Percentiles rank a stretch among this genome's conserved stretches.
These are phyloP conservation scores for Penicillium pulvis DNA, from an alignment of 495 filamentous ascomycete genomes.

Conservation along the genomic window DNA sequence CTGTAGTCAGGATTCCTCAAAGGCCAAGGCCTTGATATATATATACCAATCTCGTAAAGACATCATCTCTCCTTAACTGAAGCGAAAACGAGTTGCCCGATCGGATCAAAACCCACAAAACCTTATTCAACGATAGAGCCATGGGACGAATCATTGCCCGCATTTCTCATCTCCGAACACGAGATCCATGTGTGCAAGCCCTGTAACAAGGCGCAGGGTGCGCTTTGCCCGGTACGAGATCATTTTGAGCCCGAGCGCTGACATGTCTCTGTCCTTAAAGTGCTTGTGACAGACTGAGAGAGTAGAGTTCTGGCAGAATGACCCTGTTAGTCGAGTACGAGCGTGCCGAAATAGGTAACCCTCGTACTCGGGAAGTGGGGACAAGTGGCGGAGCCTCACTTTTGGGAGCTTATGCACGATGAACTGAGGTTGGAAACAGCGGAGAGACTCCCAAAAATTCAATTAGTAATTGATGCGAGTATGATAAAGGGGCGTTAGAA, in stretches of 20 bases:
- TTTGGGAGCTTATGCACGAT: not conserved
- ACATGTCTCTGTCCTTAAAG: too few species aligned
- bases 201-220: not conserved
- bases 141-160: conserved; percentile 1
- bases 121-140: not conserved
- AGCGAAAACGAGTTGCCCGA: conserved; percentile 27
- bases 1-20: not conserved
- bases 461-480: too few species aligned
- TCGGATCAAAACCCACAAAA: conserved; percentile 10
- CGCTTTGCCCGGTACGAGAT: conserved; percentile 2
- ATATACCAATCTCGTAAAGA: conserved; percentile 2
- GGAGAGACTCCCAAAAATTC: not conserved
- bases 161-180: not conserved
- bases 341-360: not conserved
- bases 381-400: conserved; percentile 1
- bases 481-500: too few species aligned
- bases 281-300: not conserved
- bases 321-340: not conserved
- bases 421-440: not conserved
- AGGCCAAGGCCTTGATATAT: not conserved
- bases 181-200: not conserved
- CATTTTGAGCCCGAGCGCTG: too few species aligned
- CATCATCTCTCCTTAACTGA: not conserved
- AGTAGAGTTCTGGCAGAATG: not conserved
- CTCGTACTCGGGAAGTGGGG: conserved; percentile 6